A percentile compares a stretch with the other conserved stretches of the same genome.
Conservation (phyloP, 1,139 yeast genomes). For the Candida sanyaensis region DNA sequence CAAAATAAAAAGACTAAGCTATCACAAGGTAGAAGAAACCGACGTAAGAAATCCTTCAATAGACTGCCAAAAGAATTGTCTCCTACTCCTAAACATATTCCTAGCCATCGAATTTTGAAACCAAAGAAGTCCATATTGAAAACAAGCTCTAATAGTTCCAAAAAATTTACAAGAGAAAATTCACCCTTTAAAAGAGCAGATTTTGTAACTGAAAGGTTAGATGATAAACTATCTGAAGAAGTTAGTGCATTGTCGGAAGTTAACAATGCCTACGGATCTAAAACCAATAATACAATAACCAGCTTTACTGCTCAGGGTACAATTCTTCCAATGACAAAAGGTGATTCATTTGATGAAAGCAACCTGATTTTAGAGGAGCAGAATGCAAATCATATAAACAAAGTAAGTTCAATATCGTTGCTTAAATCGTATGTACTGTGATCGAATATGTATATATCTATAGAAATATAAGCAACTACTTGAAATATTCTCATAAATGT, state of each 20-base stretch:
- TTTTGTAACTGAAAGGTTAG: slow-evolving; percentile 7
- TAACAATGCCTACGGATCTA: slow-evolving; percentile 16
- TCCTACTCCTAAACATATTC: slow-evolving; percentile 47
- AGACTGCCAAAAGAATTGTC: slow-evolving; percentile 20
- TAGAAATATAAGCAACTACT: not conserved
- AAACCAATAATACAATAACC: slow-evolving; percentile 9
- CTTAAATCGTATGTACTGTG: slow-evolving; percentile 11
- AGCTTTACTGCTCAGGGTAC: slow-evolving; percentile 14
- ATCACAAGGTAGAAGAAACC: slow-evolving; percentile 1
- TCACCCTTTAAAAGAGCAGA: slow-evolving; percentile 11
- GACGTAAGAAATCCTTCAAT: not conserved
- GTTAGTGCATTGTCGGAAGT: slow-evolving; percentile 15
- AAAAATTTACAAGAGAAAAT: slow-evolving; percentile 9
- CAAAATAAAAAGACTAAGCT: slow-evolving; percentile 8
- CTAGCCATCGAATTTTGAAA: slow-evolving; percentile 43
- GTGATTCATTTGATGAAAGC: not conserved
- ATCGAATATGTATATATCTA: not conserved
- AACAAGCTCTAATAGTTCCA: slow-evolving; percentile 10
- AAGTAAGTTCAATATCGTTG: slow-evolving; percentile 3
- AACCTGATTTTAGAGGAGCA: not conserved
- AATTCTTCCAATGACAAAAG: slow-evolving; percentile 9
- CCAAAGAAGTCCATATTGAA: slow-evolving; percentile 47
- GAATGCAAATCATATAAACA: slow-evolving; percentile 4
- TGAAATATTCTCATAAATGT: not conserved
- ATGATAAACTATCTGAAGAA: slow-evolving; percentile 12